Evolutionary conservation across 352 stramenopile genomes (phyloP).

Genomic region (Globisporangium middletonii): DNA sequence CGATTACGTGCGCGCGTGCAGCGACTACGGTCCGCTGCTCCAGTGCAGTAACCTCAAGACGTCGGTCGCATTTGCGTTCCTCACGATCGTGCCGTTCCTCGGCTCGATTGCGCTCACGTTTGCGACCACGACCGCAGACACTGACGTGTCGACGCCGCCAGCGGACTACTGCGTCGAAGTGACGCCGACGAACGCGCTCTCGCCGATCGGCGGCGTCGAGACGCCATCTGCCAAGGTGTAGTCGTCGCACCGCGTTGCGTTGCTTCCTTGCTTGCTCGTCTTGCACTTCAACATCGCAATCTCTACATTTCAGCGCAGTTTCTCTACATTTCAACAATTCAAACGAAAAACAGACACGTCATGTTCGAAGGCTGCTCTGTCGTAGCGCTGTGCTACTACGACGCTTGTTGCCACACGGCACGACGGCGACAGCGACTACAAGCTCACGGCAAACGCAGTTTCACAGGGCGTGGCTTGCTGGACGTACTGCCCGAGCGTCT

Average conservation of each 20-base stretch:
- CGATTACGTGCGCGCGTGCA: constrained; percentile 29
- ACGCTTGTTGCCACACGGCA: neutral
- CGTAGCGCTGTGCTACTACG: neutral
- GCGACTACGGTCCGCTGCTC: constrained; percentile 21
- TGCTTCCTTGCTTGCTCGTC: no score
- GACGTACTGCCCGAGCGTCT: constrained; percentile 49
- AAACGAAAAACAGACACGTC: no score
- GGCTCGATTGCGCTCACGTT: constrained; percentile 31
- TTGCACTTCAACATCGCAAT: no score
- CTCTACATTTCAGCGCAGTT: no score
- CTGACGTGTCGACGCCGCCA: neutral
- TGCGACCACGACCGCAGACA: constrained; percentile 7
- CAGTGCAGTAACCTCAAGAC: constrained; percentile 36
- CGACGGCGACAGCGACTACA: constrained; percentile 17
- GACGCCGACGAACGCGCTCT: constrained; percentile 15
- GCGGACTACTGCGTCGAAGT: constrained; percentile 13
- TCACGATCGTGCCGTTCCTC: constrained; percentile 22
- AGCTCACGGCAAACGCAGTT: constrained; percentile 44
- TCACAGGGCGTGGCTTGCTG: constrained; percentile 43
- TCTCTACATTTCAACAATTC: no score
- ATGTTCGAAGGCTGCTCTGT: no score
- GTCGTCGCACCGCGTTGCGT: neutral
- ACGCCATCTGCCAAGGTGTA: constrained; percentile 20
- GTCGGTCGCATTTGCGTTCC: constrained; percentile 27
- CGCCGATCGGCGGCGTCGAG: constrained; percentile 7